Conservation (phyloP, 2,329 filamentous ascomycete genomes). For the Microdochium paspali region DNA sequence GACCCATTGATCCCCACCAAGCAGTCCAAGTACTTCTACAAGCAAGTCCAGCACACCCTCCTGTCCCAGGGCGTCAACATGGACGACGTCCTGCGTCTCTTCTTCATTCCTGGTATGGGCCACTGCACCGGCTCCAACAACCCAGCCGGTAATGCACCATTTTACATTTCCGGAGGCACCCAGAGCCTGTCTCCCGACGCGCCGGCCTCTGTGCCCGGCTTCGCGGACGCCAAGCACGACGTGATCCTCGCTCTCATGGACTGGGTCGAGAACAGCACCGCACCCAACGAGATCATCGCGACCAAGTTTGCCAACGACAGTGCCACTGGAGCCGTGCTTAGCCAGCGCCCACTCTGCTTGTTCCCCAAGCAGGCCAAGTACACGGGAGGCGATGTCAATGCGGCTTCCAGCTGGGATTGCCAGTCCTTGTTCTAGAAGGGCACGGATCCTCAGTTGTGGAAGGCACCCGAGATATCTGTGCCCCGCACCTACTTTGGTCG, state of each 20-base stretch:
- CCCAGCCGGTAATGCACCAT: conserved; percentile 15
- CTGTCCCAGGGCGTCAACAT: conserved; percentile 16
- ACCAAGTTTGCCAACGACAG: conserved; percentile 18
- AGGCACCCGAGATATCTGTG: too few relatives aligned
- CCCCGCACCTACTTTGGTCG: too few relatives aligned
- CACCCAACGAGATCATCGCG: conserved; percentile 15
- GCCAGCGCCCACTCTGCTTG: conserved; percentile 16
- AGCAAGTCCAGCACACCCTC: conserved; percentile 16
- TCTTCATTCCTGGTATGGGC: conserved; percentile 38
- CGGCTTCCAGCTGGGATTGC: conserved; percentile 15
- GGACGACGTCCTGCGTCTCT: conserved; percentile 38
- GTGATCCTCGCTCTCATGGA: conserved; percentile 22
- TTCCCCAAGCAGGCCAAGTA: conserved; percentile 18
- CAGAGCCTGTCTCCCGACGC: conserved; percentile 13
- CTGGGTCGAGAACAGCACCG: conserved; percentile 24
- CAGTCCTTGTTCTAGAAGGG: background rate
- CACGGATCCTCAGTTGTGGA: too few relatives aligned
- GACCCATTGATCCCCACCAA: conserved; percentile 21
- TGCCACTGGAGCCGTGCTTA: conserved; percentile 9
- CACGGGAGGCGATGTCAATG: conserved; percentile 11
- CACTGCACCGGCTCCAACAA: conserved; percentile 26
- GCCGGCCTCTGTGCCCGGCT: conserved; percentile 23
- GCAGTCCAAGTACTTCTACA: conserved; percentile 19
- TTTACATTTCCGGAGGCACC: conserved; percentile 19
- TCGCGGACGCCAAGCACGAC: conserved; percentile 23